Evolutionary conservation across 2,329 filamentous ascomycete genomes (phyloP), one percentile per base, ranked within the genome.

Genomic region (Fusarium mangiferae): DNA sequence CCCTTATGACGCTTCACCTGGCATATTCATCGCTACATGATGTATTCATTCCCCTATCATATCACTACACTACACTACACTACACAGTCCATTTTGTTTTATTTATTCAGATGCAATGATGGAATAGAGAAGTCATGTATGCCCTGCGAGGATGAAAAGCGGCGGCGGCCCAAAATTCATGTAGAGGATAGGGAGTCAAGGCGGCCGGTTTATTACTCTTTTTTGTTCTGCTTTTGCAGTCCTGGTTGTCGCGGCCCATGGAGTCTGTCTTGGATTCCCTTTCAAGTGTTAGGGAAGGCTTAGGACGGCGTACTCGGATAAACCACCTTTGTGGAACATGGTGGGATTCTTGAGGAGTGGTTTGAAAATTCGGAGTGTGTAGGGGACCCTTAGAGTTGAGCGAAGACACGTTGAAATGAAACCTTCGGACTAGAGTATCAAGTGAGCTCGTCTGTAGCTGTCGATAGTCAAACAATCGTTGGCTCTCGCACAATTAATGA

Each of bases 41-140:
- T 78, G 73, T 72, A 74, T 72, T 73, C 73, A 73, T 64, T 62
- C 71, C 68, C 68, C 38, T 60, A 60, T 67, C 62, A 70, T 30
- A 48, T 62, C 66, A 64, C 70, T 54, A 49, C 68, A 77, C 71
- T 71, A 76, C 71, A 75, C 72, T 68, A 66, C 73, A 73, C 77
- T 77, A 72, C 72, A 74, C 77, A 76, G 73, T 74, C 67, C 62
- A 76, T 75, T 74, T 72, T 76, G 71, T 68, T 76, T 72, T 79
- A 68, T 65, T 75, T 67, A 73, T 60, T 73, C 70, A 78, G 70
- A 78, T 73, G 75, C 78, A 76, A 78, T 62, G 81, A 82, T 75
- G 82, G 80, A 82, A 83, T 83, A 83, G 82, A 83, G 82, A 82
- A 81, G 75, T 83, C 82, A 83, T 84, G 81, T 84, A 83, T 79